Percentiles rank a stretch among this genome's conserved stretches.
phyloP scores from a whole-genome alignment of 2,329 filamentous ascomycete species.

The Sporothrix schenckii region DNA sequence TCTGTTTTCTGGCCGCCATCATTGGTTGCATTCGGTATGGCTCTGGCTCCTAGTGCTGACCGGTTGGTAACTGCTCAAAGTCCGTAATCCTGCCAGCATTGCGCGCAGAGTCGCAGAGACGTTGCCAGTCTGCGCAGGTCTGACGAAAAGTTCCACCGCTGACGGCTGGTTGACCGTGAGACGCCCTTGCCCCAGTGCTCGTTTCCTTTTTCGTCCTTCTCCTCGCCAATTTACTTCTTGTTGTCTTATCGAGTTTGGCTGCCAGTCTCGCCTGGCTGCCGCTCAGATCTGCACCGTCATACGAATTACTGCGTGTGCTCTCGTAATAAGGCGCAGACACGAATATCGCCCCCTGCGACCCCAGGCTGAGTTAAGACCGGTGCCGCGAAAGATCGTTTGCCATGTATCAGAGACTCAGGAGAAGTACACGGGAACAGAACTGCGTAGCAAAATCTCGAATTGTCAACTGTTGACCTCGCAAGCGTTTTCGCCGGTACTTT shows the following conservation, averaged over 20 bases:
- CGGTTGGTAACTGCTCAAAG: not conserved
- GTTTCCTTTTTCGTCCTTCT: not conserved
- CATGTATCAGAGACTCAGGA: not conserved
- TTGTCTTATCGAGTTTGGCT: not conserved
- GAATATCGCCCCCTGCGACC: constrained; percentile 13
- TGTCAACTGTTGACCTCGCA: constrained; percentile 6
- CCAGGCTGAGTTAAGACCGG: constrained; percentile 7
- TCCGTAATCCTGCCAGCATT: not conserved
- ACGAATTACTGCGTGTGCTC: too few species aligned
- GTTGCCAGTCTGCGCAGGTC: not conserved
- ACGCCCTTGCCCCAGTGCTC: not conserved
- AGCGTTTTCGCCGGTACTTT: constrained; percentile 2
- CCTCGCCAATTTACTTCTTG: not conserved
- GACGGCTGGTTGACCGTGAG: constrained; percentile 20
- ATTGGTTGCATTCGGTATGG: constrained; percentile 8
- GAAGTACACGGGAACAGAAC: not conserved
- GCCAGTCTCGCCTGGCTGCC: not conserved
- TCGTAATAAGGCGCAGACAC: constrained; percentile 3
- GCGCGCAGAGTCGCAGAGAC: not conserved
- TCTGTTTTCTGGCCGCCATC: constrained; percentile 1
- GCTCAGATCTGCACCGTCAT: not conserved
- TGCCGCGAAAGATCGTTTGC: not conserved
- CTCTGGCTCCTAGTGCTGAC: constrained; percentile 17
- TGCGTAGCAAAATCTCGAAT: not conserved
- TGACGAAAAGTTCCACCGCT: not conserved